Evolutionary conservation across 2,329 filamentous ascomycete species (phyloP).

Genomic region (Akanthomyces dipterigenus): DNA sequence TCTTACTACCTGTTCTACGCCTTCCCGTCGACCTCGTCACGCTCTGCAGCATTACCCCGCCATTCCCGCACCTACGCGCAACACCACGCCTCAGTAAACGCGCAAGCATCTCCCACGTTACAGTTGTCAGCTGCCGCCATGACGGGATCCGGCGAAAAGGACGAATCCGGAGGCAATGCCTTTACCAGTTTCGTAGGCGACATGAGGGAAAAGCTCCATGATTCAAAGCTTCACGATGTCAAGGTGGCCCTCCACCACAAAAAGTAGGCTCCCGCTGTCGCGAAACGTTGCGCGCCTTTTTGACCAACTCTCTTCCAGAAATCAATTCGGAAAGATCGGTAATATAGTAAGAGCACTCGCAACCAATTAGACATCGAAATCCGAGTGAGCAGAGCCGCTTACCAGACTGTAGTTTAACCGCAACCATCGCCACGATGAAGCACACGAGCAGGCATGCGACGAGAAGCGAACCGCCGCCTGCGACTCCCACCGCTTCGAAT

Average conservation of each 20-base stretch:
- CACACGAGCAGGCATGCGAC: constrained; percentile 79
- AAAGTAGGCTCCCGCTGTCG: constrained; percentile 38
- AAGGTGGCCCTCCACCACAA: constrained; percentile 52
- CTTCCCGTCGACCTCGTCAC: background rate
- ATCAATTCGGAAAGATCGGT: constrained; percentile 56
- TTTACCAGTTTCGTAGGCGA: constrained; percentile 36
- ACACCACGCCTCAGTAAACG: background rate
- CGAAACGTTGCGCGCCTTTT: background rate
- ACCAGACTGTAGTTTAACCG: constrained; percentile 56
- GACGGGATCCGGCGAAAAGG: constrained; percentile 20
- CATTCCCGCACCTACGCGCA: background rate
- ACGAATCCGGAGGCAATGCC: constrained; percentile 18
- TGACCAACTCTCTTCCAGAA: constrained; percentile 19
- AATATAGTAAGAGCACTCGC: constrained; percentile 44
- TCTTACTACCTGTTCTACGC: background rate
- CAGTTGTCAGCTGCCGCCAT: constrained; percentile 16
- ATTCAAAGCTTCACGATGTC: constrained; percentile 48
- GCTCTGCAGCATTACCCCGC: background rate
- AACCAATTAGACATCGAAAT: background rate
- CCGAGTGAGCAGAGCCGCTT: background rate
- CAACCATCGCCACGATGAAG: constrained; percentile 89
- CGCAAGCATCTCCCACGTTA: background rate
- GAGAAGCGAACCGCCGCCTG: constrained; percentile 66
- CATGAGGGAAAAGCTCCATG: constrained; percentile 49
- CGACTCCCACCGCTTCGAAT: constrained; percentile 76